A percentile compares a stretch with the other conserved stretches of the same genome.
Conservation (phyloP, 345 rosid genomes). For the Acer yangbiense region DNA sequence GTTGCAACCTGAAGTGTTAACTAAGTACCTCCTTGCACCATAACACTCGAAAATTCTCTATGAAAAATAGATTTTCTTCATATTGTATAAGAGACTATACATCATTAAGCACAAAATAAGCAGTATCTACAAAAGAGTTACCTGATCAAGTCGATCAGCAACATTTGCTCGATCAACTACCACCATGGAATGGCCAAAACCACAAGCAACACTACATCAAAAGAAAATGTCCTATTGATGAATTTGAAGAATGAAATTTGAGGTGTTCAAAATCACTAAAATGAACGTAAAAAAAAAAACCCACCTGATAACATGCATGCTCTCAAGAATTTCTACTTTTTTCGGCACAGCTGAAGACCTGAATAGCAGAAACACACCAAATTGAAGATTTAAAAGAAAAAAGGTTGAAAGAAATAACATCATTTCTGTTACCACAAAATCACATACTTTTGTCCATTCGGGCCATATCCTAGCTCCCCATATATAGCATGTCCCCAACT, state of each 20-base stretch:
- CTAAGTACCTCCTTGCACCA: not conserved
- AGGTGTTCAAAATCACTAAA: not conserved
- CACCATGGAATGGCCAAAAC: constrained; percentile 84
- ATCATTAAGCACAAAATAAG: not conserved
- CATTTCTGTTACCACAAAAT: not conserved
- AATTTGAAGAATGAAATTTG: constrained; percentile 9
- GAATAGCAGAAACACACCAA: constrained; percentile 25
- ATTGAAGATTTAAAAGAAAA: constrained; percentile 3
- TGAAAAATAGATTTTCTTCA: not conserved
- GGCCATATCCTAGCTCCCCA: constrained; percentile 98
- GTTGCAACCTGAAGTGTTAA: not conserved
- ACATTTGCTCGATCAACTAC: constrained; percentile 73
- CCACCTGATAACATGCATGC: constrained; percentile 89
- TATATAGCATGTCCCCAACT: constrained; percentile 97
- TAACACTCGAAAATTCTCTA: not conserved
- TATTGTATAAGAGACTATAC: not conserved
- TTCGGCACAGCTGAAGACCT: constrained; percentile 96
- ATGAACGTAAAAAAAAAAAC: constrained; percentile 12
- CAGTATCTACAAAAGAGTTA: constrained; percentile 23
- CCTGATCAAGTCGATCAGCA: constrained; percentile 85
- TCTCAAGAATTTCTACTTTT: constrained; percentile 90
- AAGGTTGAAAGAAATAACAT: not conserved
- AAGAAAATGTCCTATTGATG: not conserved
- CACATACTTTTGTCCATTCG: constrained; percentile 82
- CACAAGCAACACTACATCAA: constrained; percentile 82